Conservation (phyloP, 176 grass and related monocot species). For the Carex cristatella region DNA sequence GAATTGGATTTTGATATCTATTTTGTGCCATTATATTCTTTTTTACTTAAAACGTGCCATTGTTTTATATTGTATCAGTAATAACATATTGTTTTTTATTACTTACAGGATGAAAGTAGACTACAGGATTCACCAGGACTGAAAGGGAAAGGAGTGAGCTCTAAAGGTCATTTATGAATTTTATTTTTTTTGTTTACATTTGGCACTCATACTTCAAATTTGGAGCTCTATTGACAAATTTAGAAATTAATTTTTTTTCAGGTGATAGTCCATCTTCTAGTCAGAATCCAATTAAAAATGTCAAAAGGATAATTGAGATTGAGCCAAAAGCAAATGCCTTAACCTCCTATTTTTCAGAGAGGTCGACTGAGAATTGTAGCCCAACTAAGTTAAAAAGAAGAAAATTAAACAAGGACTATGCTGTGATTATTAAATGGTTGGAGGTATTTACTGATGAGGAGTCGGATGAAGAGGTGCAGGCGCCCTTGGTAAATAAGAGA, state of each 20-base stretch:
- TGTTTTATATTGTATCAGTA: neutral
- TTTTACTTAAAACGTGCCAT: neutral
- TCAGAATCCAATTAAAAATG: neutral
- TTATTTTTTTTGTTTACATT: neutral
- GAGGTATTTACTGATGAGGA: conserved; percentile 20
- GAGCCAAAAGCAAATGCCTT: neutral
- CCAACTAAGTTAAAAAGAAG: neutral
- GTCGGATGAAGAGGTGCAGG: neutral
- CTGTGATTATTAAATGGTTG: conserved; percentile 15
- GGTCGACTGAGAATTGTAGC: neutral
- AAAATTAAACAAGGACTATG: conserved; percentile 9
- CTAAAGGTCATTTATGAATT: neutral
- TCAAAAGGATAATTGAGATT: neutral
- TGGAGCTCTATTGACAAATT: neutral
- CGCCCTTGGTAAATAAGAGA: conserved; percentile 9
- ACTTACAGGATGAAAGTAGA: neutral
- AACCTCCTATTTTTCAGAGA: neutral
- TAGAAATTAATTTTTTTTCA: neutral
- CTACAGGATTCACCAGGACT: neutral
- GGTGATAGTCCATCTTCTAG: conserved; percentile 9
- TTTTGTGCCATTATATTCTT: neutral
- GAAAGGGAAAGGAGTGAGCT: neutral
- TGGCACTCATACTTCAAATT: neutral
- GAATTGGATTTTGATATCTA: neutral
- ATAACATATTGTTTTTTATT: neutral